These are phyloP conservation scores for Botryosphaeria dothidea DNA, from an alignment of 2,329 filamentous ascomycete genomes.

Conservation along the genomic window DNA sequence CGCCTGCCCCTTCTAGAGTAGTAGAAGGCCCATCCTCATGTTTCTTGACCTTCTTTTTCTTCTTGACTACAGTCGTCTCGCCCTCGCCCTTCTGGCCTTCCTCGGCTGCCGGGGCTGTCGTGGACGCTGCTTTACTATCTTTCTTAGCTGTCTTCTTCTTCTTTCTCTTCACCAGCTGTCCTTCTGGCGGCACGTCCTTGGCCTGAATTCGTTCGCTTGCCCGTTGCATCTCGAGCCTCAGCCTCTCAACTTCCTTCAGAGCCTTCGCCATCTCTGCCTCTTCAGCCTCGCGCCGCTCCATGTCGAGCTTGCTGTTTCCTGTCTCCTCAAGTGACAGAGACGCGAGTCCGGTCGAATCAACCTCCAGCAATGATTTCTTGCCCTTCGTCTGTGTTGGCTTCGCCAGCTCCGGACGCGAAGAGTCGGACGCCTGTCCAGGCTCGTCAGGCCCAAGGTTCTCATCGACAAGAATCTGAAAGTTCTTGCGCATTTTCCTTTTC, in stretches of 20 bases:
- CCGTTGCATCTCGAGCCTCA: slow-evolving; percentile 86
- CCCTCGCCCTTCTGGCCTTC: slow-evolving; percentile 21
- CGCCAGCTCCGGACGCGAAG: slow-evolving; percentile 33
- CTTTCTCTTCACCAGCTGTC: slow-evolving; percentile 61
- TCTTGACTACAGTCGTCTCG: slow-evolving; percentile 26
- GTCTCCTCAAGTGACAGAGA: slow-evolving; percentile 67
- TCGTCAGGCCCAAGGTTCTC: slow-evolving; percentile 47
- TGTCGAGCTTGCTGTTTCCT: slow-evolving; percentile 50
- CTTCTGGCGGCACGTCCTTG: slow-evolving; percentile 67
- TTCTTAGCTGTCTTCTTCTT: slow-evolving; percentile 59
- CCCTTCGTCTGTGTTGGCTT: slow-evolving; percentile 30
- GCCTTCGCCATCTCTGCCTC: slow-evolving; percentile 88
- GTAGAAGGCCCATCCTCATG: slow-evolving; percentile 4
- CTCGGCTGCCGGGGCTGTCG: slow-evolving; percentile 3
- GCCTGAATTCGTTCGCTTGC: slow-evolving; percentile 74
- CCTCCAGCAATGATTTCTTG: slow-evolving; percentile 73
- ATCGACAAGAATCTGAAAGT: slow-evolving; percentile 49
- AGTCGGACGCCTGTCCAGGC: slow-evolving; percentile 23
- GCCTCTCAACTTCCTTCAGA: slow-evolving; percentile 82
- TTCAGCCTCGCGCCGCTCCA: slow-evolving; percentile 70
- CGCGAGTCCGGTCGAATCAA: slow-evolving; percentile 82
- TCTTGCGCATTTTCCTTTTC: slow-evolving; percentile 36
- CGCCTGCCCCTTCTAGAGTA: slow-evolving; percentile 24
- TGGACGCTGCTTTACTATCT: slow-evolving; percentile 52
- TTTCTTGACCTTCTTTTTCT: slow-evolving; percentile 43